phyloP scores from a whole-genome alignment of 495 filamentous ascomycete genomes.

The Aspergillus campestris region DNA sequence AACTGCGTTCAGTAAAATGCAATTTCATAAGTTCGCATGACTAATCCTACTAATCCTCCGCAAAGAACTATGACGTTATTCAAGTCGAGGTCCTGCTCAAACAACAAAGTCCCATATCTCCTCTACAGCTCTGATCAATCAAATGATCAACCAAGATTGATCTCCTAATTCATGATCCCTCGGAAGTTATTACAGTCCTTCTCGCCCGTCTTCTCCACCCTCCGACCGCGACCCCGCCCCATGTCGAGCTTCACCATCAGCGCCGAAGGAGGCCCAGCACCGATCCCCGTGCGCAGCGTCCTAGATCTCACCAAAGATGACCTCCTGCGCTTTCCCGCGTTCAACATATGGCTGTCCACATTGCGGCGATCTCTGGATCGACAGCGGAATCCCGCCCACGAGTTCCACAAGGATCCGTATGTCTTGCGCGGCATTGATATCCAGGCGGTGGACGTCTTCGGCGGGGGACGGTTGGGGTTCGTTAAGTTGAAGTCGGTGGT shows the following conservation, averaged over 20 bases:
- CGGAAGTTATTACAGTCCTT: no score
- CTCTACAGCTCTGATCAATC: no score
- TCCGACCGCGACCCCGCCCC: background rate
- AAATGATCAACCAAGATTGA: no score
- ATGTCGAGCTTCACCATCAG: conserved; percentile 45
- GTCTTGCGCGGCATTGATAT: conserved; percentile 58
- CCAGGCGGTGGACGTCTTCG: conserved; percentile 69
- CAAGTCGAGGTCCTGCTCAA: no score
- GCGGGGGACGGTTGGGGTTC: conserved; percentile 59
- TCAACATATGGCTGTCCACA: conserved; percentile 63
- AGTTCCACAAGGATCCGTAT: conserved; percentile 67
- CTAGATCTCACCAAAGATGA: conserved; percentile 51
- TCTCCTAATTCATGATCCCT: no score
- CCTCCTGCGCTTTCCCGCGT: conserved; percentile 63
- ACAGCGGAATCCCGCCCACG: conserved; percentile 53
- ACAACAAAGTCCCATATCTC: no score
- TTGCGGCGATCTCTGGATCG: conserved; percentile 55
- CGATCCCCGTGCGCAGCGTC: conserved; percentile 47
- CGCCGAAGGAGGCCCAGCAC: conserved; percentile 15
- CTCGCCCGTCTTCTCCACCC: background rate
- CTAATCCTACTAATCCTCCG: no score
- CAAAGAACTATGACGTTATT: no score
- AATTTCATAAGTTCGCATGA: no score
- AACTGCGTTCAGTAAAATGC: no score
- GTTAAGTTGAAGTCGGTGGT: conserved; percentile 64